Conservation (phyloP, 169 alveolate species). For the Blepharisma undulans region DNA sequence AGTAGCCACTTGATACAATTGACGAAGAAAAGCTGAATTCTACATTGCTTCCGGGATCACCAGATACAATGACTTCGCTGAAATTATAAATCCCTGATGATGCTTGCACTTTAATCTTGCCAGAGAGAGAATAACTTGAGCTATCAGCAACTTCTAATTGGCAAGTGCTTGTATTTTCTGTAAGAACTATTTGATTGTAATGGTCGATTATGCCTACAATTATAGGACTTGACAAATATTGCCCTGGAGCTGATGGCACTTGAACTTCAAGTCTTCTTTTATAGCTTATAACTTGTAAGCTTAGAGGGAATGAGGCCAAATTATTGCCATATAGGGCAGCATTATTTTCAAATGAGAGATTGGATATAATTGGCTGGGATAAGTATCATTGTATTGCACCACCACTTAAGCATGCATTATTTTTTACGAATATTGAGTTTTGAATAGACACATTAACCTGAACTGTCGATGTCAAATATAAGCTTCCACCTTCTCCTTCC, state of each 20-base stretch:
- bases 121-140: conserved; percentile 9
- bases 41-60: neutral
- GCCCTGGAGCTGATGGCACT: conserved; percentile 13
- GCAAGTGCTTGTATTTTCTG: neutral
- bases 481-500: neutral
- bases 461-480: too few relatives aligned
- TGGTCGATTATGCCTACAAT: neutral
- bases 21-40: neutral
- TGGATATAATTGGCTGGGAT: neutral
- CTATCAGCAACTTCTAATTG: neutral
- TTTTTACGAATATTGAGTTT: neutral
- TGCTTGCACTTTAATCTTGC: neutral
- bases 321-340: conserved; percentile 17
- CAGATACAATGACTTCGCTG: neutral
- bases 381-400: conserved; percentile 28
- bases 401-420: neutral
- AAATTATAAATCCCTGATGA: neutral
- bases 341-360: neutral
- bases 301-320: neutral
- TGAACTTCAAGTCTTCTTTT: neutral
- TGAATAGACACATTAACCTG: too few relatives aligned
- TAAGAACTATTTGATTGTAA: neutral
- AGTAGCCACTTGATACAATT: neutral
- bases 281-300: neutral
- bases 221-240: neutral